Base-by-base conservation (phyloP, 2,329 filamentous ascomycete genomes). In the Dactylellina parvicollis region DNA sequence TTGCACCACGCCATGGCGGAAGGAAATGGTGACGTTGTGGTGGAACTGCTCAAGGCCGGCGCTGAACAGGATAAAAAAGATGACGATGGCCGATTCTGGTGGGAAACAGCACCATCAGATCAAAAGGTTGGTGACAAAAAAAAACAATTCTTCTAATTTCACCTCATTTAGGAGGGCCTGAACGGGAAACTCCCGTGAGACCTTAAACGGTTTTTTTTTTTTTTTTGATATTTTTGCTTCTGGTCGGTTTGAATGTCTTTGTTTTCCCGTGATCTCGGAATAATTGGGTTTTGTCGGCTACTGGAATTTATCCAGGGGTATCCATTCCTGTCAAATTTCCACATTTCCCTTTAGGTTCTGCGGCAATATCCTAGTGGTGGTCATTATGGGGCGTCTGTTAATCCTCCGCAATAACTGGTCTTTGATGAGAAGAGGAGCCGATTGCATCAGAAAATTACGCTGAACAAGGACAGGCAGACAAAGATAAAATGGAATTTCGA, bases 1-100 rank as follows among this genome's bases (percentile, higher is more conserved):
- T 83, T 99, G 78, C 95, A 99, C 81, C 95, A 99, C 79, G 88
- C 91, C 10, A 82, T 93, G 76, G 89, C 90, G 1, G 91, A 95
- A 79, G 88, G 88, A 3, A 87, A 90, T 79, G 89, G 92, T 0
- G 92, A 97, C 80, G 88, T 92, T 2, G 95, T 95, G 0, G 83
- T 98, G 49, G 85, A 89, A 18, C 82, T 99, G 74, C 82, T 99
- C 38, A 96, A 91, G 79, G 89, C 89, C 2, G 95, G 95, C 0
- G 93, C 93, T 0, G 92, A 96, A 79, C 85, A 85, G 10, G 89
- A 90, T 75, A 92, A 92, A 82, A 89, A 86, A 81, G 92, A 94
- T 78, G 80, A 77, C 2, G 88, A 91, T 74, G 93, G 90, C 0
- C 84, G 83, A 75, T 78, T 92, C 62, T 87, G 95, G 5, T 84